These are phyloP conservation scores for Guadua angustifolia DNA, from an alignment of 176 grass and related monocot species.

Conservation along the genomic window DNA sequence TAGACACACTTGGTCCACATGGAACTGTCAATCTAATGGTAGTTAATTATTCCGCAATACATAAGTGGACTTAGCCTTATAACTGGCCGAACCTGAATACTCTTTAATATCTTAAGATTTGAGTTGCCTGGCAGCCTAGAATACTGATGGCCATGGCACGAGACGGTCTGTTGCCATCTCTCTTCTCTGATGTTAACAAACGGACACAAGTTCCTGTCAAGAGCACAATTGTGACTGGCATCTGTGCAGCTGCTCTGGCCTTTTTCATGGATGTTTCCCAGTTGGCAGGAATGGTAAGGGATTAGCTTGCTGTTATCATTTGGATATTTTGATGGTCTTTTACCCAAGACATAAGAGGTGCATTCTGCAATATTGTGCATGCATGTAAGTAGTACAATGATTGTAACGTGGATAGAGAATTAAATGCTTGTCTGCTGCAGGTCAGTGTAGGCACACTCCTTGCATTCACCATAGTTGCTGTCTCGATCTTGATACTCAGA, in stretches of 20 bases:
- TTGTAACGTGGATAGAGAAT: not conserved
- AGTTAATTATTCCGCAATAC: too few relatives aligned
- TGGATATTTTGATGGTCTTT: slow-evolving; percentile 9
- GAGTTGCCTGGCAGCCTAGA: slow-evolving; percentile 68
- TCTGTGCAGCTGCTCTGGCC: slow-evolving; percentile 68
- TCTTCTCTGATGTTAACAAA: slow-evolving; percentile 84
- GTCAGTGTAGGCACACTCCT: slow-evolving; percentile 98
- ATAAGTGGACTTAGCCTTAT: too few relatives aligned
- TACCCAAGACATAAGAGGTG: not conserved
- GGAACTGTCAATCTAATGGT: too few relatives aligned
- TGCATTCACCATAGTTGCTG: slow-evolving; percentile 85
- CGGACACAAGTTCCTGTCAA: slow-evolving; percentile 93
- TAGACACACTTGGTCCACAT: too few relatives aligned
- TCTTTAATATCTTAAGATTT: slow-evolving; percentile 7
- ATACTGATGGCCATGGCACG: slow-evolving; percentile 99
- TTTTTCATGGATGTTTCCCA: slow-evolving; percentile 98
- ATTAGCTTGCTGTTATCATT: slow-evolving; percentile 5
- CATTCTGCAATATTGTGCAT: not conserved
- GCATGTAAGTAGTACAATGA: slow-evolving; percentile 14
- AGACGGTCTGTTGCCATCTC: slow-evolving; percentile 86
- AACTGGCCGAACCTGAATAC: too few relatives aligned
- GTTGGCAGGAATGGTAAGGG: slow-evolving; percentile 97
- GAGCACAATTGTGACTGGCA: slow-evolving; percentile 78
- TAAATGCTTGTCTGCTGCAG: slow-evolving; percentile 49
- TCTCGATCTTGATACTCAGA: slow-evolving; percentile 97